Percentiles rank a stretch among this genome's conserved stretches.
Conservation (phyloP, 805 yeast genomes). For the Metschnikowia santaceciliae region DNA sequence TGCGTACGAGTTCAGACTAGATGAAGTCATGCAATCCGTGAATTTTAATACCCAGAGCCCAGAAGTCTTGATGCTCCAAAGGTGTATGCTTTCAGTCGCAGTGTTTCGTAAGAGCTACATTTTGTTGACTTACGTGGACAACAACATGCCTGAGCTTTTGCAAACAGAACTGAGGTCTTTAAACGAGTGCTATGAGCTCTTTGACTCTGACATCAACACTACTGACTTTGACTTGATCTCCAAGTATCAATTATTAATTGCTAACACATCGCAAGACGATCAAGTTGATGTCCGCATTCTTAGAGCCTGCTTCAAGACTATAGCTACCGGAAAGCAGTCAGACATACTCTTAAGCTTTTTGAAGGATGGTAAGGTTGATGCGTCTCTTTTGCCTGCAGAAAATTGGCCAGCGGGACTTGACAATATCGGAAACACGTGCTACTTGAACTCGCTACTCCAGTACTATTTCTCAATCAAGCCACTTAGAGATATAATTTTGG, state of each 20-base stretch:
- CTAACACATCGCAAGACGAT: slow-evolving; percentile 10
- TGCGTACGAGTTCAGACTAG: slow-evolving; percentile 62
- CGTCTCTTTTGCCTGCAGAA: slow-evolving; percentile 53
- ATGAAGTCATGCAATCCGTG: slow-evolving; percentile 42
- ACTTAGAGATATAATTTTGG: slow-evolving; percentile 59
- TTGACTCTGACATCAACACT: slow-evolving; percentile 50
- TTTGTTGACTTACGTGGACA: slow-evolving; percentile 53
- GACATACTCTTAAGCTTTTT: slow-evolving; percentile 54
- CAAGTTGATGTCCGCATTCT: slow-evolving; percentile 51
- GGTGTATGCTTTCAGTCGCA: slow-evolving; percentile 63
- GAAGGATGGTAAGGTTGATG: slow-evolving; percentile 59
- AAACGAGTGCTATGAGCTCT: slow-evolving; percentile 39
- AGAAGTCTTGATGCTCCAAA: slow-evolving; percentile 38
- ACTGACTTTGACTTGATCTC: slow-evolving; percentile 55
- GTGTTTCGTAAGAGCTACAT: slow-evolving; percentile 51
- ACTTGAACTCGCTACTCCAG: slow-evolving; percentile 80
- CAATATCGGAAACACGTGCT: slow-evolving; percentile 93
- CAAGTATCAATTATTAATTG: slow-evolving; percentile 42
- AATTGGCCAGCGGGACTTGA: slow-evolving; percentile 89
- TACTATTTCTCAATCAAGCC: slow-evolving; percentile 87
- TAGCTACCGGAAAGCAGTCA: slow-evolving; percentile 55
- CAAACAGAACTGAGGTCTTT: slow-evolving; percentile 12
- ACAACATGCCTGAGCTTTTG: slow-evolving; percentile 33
- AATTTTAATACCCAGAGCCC: slow-evolving; percentile 31
- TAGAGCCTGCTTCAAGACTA: slow-evolving; percentile 52